A percentile compares a stretch with the other conserved stretches of the same genome.
Conservation (phyloP, 2,329 filamentous ascomycete species). For the Colletotrichum ledebouriae region DNA sequence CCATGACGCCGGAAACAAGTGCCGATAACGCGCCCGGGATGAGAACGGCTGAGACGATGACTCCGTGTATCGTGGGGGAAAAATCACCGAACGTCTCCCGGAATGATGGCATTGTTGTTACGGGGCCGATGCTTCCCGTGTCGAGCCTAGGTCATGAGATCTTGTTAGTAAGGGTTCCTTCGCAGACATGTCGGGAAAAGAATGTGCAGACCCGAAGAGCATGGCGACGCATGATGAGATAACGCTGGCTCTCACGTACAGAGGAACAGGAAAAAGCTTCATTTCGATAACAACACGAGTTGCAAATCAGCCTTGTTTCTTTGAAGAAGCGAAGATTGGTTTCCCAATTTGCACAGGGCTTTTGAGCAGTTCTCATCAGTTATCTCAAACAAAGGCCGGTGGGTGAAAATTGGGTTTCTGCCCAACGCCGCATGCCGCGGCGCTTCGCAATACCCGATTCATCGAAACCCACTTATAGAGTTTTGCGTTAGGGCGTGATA, state of each 20-base stretch:
- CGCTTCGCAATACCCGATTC: conserved; percentile 28
- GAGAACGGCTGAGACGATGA: conserved; percentile 71
- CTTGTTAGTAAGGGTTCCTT: conserved; percentile 5
- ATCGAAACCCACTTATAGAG: conserved; percentile 27
- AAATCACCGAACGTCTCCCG: conserved; percentile 63
- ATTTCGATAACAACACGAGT: background rate
- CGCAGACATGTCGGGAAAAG: background rate
- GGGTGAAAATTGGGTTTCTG: conserved; percentile 28
- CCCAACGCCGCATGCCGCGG: conserved; percentile 19
- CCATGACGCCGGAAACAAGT: conserved; percentile 68
- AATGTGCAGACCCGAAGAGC: conserved; percentile 48
- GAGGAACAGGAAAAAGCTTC: conserved; percentile 40
- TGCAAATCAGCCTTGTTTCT: background rate
- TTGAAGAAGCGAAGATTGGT: background rate
- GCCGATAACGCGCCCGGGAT: conserved; percentile 71
- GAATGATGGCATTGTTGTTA: conserved; percentile 70
- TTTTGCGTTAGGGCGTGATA: too few species aligned
- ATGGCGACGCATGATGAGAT: conserved; percentile 50
- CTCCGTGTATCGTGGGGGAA: conserved; percentile 68
- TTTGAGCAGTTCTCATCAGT: background rate
- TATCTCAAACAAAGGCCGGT: background rate
- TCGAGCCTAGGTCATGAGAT: conserved; percentile 46
- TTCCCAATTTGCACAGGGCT: background rate
- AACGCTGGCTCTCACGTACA: conserved; percentile 49
- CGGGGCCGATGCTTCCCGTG: conserved; percentile 69